Percentiles rank a stretch among this genome's conserved stretches.
These are phyloP conservation scores for Cardamine resedifolia DNA, from an alignment of 345 rosid genomes.

Conservation along the genomic window DNA sequence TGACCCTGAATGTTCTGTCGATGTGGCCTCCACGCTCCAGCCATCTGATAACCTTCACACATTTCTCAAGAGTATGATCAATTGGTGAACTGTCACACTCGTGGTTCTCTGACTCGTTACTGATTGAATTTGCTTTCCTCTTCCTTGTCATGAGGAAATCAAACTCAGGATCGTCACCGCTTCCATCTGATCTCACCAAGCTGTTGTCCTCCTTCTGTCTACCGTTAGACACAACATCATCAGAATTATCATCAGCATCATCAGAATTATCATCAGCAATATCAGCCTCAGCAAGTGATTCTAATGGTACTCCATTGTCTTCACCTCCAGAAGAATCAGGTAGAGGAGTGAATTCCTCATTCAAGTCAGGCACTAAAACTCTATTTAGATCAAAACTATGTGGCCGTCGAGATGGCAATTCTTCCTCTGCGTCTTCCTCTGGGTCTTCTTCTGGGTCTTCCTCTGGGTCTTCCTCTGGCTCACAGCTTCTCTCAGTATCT, in stretches of 20 bases:
- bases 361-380: slow-evolving; percentile 85
- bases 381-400: slow-evolving; percentile 76
- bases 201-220: slow-evolving; percentile 51
- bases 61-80: slow-evolving; percentile 80
- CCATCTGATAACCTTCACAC: slow-evolving; percentile 78
- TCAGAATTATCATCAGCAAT: neutral
- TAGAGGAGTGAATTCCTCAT: slow-evolving; percentile 83
- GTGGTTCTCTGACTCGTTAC: slow-evolving; percentile 61
- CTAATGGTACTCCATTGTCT: slow-evolving; percentile 69
- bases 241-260: slow-evolving; percentile 50
- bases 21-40: slow-evolving; percentile 85
- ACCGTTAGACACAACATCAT: slow-evolving; percentile 74
- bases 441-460: slow-evolving; percentile 38
- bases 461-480: slow-evolving; percentile 34
- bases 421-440: slow-evolving; percentile 38
- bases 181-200: slow-evolving; percentile 62
- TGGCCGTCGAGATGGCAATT: slow-evolving; percentile 46
- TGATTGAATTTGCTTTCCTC: slow-evolving; percentile 55
- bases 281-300: slow-evolving; percentile 54
- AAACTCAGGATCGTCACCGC: slow-evolving; percentile 55
- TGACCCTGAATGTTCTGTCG: slow-evolving; percentile 73
- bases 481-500: slow-evolving; percentile 59
- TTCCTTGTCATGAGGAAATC: slow-evolving; percentile 60
- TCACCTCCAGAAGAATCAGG: slow-evolving; percentile 83
- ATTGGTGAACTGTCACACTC: slow-evolving; percentile 84